Evolutionary conservation across 179 eudicot genomes (phyloP), one percentile per base, ranked within the genome.

Genomic region (Spinacia oleracea): DNA sequence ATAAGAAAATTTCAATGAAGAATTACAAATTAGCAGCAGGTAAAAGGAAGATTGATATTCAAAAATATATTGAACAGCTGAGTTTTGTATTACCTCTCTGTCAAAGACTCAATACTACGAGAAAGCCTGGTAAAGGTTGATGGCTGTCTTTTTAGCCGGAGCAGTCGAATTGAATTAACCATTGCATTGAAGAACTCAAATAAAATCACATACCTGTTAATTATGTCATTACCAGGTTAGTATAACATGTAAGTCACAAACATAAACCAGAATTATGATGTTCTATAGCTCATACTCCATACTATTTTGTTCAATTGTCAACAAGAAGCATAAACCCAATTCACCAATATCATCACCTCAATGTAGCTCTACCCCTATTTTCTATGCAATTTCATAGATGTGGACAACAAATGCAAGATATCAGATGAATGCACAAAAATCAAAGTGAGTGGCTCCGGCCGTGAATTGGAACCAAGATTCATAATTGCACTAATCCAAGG

Each of bases 111-210:
- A 14, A 95, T 75, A 64, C 83, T 87, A 53, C 82, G 77, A 77
- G 86, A 77, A 77, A 93, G 89, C 72, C 83, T 86, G 42, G 88
- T 40, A 69, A 91, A 83, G 4, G 90, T 87, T 48, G 93, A 46
- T 14, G 84, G 53, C 32, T 51, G 78, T 65, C 88, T 75, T 80
- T 84, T 88, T 74, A 89, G 31, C 31, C 83, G 83, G 38, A 90
- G 87, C 34, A 91, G 83, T 29, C 90, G 85, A 80, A 95, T 86
- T 12, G 92, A 86, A 80, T 84, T 83, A 67, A 85, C 90, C 89
- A 95, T 85, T 75, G 91, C 85, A 73, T 81, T 78, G 84, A 93
- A 91, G 82, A 91, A 88, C 82, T 87, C 81, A 53, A 88, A 81
- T 84, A 93, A 60, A 66, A 85, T 48, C 15, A 46, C 74, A 71